phyloP scores from a whole-genome alignment of 352 stramenopile species.

The Phytopythium mirpurense region DNA sequence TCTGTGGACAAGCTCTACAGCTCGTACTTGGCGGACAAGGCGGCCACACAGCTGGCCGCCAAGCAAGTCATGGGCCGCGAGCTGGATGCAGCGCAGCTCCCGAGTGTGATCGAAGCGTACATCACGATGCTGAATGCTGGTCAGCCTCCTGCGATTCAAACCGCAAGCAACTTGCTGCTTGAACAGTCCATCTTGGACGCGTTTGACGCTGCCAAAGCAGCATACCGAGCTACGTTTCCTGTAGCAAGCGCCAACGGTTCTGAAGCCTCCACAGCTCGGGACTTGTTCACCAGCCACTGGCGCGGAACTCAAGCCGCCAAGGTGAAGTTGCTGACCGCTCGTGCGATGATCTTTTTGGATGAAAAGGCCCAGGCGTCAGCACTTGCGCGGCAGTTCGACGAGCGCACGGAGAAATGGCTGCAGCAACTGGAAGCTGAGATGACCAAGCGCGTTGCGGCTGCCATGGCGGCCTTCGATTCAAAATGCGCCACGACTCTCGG shows the following conservation, averaged over 20 bases:
- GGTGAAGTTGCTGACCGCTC: not conserved
- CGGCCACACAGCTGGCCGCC: slow-evolving; percentile 18
- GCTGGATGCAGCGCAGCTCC: slow-evolving; percentile 19
- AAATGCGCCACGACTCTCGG: not conserved
- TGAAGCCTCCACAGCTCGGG: not conserved
- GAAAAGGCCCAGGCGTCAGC: not conserved
- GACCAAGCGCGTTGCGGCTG: not conserved
- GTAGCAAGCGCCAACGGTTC: not conserved
- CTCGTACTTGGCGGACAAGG: slow-evolving; percentile 33
- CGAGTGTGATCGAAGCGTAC: slow-evolving; percentile 34
- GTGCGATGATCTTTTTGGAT: not conserved
- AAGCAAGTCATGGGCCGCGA: slow-evolving; percentile 14
- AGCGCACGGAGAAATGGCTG: not conserved
- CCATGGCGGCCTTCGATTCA: not conserved
- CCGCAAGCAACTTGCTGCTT: slow-evolving; percentile 34
- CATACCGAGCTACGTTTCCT: slow-evolving; percentile 5
- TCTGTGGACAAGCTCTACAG: slow-evolving; percentile 41
- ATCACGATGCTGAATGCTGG: slow-evolving; percentile 35
- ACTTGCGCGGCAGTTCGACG: not conserved
- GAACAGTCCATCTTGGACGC: slow-evolving; percentile 26
- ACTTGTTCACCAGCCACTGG: not conserved
- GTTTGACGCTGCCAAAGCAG: slow-evolving; percentile 24
- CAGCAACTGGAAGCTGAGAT: not conserved
- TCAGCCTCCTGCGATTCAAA: slow-evolving; percentile 38
- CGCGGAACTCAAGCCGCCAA: not conserved